Conservation (phyloP, 2,329 filamentous ascomycete species). For the Macrophomina phaseolina region DNA sequence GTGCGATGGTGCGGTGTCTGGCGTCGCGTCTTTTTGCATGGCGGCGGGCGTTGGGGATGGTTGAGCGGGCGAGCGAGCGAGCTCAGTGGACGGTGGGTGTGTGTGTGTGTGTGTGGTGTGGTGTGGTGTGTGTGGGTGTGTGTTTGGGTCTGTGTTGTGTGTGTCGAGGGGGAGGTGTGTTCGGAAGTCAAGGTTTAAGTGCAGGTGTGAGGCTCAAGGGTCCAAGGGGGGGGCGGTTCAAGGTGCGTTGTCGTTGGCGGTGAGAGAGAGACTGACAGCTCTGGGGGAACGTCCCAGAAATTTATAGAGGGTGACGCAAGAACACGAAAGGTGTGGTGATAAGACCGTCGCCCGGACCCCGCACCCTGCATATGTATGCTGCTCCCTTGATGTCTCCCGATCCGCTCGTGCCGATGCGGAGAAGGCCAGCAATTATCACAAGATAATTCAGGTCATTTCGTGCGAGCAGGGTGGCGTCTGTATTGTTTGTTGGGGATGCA, state of each 20-base stretch:
- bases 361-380: slow-evolving; percentile 4
- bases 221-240: too few species aligned
- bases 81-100: too few species aligned
- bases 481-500: slow-evolving; percentile 13
- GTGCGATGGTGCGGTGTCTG: not conserved
- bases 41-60: too few species aligned
- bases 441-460: not conserved
- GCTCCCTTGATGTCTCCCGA: not conserved
- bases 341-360: slow-evolving; percentile 3
- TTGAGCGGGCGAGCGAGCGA: too few species aligned
- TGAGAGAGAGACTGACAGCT: not conserved
- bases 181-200: too few species aligned
- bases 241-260: too few species aligned
- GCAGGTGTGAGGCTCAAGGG: too few species aligned
- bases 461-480: not conserved
- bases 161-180: too few species aligned
- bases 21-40: not conserved
- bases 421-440: not conserved
- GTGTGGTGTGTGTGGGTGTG: too few species aligned
- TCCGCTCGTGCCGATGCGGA: slow-evolving; percentile 11
- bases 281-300: not conserved
- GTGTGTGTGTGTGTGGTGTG: too few species aligned
- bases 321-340: not conserved
- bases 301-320: slow-evolving; percentile 6
- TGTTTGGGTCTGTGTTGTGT: too few species aligned